phyloP scores from a whole-genome alignment of 2,329 filamentous ascomycete genomes.

The Venturiaceae sp. region DNA sequence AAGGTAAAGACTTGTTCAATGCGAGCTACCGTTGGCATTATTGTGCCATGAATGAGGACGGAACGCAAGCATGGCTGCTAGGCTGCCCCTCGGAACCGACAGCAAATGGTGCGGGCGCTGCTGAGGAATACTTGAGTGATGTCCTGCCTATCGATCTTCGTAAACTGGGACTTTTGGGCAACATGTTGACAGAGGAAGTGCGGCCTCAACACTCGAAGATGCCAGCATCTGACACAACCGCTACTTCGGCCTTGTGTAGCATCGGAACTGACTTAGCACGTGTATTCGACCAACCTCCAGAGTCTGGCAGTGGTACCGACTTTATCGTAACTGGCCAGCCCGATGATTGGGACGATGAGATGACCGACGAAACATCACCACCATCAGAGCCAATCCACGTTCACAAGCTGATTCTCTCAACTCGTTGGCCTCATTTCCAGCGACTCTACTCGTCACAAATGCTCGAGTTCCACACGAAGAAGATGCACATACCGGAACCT shows the following conservation, averaged over 20 bases:
- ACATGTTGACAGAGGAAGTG: constrained; percentile 45
- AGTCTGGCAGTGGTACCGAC: constrained; percentile 77
- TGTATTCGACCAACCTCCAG: constrained; percentile 78
- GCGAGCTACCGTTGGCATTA: constrained; percentile 96
- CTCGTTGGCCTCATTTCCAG: constrained; percentile 94
- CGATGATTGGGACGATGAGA: constrained; percentile 65
- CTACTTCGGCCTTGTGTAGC: constrained; percentile 42
- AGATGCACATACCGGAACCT: constrained; percentile 95
- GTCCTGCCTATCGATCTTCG: constrained; percentile 90
- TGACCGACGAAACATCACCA: constrained; percentile 41
- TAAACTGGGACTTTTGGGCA: constrained; percentile 82
- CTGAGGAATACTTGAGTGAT: constrained; percentile 89
- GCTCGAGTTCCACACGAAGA: constrained; percentile 93
- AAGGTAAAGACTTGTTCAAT: constrained; percentile 88
- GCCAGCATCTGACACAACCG: constrained; percentile 43
- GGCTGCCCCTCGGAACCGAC: constrained; percentile 72
- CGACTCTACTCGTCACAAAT: constrained; percentile 89
- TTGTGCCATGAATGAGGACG: constrained; percentile 89
- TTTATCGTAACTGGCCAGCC: constrained; percentile 83
- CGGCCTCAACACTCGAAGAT: constrained; percentile 28
- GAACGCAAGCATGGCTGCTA: constrained; percentile 94
- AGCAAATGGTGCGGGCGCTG: constrained; percentile 55
- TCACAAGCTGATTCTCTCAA: constrained; percentile 86
- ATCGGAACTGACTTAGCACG: constrained; percentile 78
- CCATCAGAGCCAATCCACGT: constrained; percentile 79